Percentiles rank a stretch among this genome's conserved stretches.
Conservation (phyloP, 139 green algal genomes). For the Tetraselmis striata region DNA sequence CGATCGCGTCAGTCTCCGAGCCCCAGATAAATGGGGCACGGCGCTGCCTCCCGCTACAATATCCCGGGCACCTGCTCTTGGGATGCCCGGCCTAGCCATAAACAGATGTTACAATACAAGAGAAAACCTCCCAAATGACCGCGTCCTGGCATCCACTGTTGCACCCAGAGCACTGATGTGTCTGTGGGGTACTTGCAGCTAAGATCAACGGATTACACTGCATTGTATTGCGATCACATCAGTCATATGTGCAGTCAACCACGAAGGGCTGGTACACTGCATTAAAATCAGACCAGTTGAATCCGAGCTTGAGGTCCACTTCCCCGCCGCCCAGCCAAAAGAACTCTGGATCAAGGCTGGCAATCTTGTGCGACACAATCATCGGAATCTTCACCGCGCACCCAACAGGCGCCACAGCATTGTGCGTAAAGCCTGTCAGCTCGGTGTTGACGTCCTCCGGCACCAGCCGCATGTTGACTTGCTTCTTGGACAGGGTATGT, state of each 20-base stretch:
- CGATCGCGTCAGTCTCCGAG: no score
- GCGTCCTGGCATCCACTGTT: no score
- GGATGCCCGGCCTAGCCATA: no score
- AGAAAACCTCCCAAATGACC: no score
- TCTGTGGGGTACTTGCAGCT: no score
- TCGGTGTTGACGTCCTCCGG: slow-evolving; percentile 16
- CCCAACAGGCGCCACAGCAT: slow-evolving; percentile 13
- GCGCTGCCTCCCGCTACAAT: no score
- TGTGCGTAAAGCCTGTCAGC: slow-evolving; percentile 18
- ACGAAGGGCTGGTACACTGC: slow-evolving; percentile 5
- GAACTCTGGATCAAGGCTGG: neutral
- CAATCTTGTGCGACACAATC: slow-evolving; percentile 6
- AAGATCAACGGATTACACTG: no score
- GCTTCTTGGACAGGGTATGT: slow-evolving; percentile 10
- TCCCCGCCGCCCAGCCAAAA: slow-evolving; percentile 27
- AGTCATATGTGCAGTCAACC: slow-evolving; percentile 11
- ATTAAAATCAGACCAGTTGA: slow-evolving; percentile 10
- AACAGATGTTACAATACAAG: no score
- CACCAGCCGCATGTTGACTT: slow-evolving; percentile 19
- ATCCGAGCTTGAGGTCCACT: slow-evolving; percentile 22
- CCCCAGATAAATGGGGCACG: no score
- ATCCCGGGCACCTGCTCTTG: no score
- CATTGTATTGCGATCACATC: no score
- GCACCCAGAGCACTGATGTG: no score
- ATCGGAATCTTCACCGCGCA: slow-evolving; percentile 10